Conservation (phyloP, 495 filamentous ascomycete genomes). For the Parachaetomium inaequale region DNA sequence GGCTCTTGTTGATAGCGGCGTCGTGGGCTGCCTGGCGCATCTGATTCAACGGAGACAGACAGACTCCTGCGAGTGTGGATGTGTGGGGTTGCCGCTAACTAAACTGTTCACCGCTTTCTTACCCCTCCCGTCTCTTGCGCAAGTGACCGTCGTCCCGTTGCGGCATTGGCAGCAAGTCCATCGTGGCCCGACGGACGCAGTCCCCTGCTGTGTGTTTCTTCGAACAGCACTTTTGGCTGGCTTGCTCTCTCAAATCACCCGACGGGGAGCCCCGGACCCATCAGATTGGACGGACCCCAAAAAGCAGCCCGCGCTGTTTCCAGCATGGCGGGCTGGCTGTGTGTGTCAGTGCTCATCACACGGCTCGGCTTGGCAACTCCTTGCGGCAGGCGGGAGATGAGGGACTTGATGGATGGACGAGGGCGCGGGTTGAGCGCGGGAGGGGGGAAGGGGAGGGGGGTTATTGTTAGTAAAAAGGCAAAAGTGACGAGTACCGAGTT, state of each 20-base stretch:
- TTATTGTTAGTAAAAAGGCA: too few relatives aligned
- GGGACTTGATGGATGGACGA: too few relatives aligned
- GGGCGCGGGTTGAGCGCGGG: too few relatives aligned
- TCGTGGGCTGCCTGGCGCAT: neutral
- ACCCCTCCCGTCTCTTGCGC: neutral
- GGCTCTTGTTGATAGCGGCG: neutral
- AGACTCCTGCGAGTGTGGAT: neutral
- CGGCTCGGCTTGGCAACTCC: constrained; percentile 1
- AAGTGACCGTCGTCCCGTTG: neutral
- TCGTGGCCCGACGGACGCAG: too few relatives aligned
- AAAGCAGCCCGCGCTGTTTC: neutral
- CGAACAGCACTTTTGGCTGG: neutral
- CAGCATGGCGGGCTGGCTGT: neutral
- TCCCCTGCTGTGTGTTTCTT: too few relatives aligned
- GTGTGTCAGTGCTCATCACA: constrained; percentile 7
- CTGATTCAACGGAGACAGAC: neutral
- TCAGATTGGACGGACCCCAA: neutral
- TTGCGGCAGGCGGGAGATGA: too few relatives aligned
- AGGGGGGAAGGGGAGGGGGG: neutral
- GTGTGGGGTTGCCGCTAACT: neutral
- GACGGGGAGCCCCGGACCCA: neutral
- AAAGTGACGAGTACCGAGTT: too few relatives aligned
- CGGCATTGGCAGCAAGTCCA: constrained; percentile 1
- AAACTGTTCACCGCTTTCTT: neutral
- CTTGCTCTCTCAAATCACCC: neutral